Evolutionary conservation across 2,329 filamentous ascomycete genomes (phyloP), one percentile per base, ranked within the genome.

Genomic region (Pseudogymnoascus sp.): DNA sequence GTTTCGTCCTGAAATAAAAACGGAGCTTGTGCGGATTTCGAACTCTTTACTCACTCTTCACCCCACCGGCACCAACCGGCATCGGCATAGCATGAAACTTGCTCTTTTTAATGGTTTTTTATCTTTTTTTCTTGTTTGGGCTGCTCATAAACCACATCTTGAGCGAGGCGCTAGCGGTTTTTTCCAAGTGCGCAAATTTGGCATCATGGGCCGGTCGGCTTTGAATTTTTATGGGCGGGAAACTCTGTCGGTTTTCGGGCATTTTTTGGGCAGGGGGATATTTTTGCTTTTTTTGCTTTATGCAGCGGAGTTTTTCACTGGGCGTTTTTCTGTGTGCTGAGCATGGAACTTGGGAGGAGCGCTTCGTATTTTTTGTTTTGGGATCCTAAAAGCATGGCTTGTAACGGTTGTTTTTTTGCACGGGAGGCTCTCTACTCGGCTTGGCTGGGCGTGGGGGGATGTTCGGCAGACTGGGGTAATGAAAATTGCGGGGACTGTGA

Each of bases 81-180:
- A 55, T 55, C 49, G 49, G 49, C 49, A 55, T 55, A 55, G 49
- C 49, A 55, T 55, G 49, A 55, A 49, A 55, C 49, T 55, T 55
- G 49, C 49, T 49, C 49, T 33, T 49, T 55, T 55, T 33, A 55
- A 55, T 55, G 28, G 28, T 55, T 35, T 19, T 55, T 55, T 11
- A 33, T 55, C 41, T 30, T 55, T 33, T 30, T 55, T 33, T 52
- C 5, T 55, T 55, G 9, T 33, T 55, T 55, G 49, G 49, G 49
- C 19, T 55, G 49, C 28, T 55, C 49, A 55, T 9, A 33, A 52
- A 55, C 33, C 49, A 55, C 49, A 55, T 55, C 16, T 55, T 55
- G 49, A 55, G 49, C 49, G 49, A 55, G 49, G 49, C 49, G 49
- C 49, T 33, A 55, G 28, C 42, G 49, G 14, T 55, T 33, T 52